These are phyloP conservation scores for Ascocoryne sarcoides DNA, from an alignment of 2,329 filamentous ascomycete species.

Conservation along the genomic window DNA sequence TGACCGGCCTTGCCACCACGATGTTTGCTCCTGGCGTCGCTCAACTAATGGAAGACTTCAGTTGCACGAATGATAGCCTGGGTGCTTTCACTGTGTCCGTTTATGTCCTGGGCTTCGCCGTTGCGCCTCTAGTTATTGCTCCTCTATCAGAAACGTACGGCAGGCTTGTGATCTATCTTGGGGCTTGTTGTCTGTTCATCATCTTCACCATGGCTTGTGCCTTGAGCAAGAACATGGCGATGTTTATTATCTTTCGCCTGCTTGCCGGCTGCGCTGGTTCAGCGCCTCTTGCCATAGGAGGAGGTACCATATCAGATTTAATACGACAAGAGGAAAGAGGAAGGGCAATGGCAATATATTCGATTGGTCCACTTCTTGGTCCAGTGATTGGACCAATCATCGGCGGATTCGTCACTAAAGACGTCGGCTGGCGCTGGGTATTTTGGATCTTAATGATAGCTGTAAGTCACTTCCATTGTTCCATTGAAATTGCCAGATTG, in stretches of 20 bases:
- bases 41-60: neutral
- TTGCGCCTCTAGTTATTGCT: slow-evolving; percentile 49
- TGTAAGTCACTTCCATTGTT: too few relatives aligned
- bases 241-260: slow-evolving; percentile 50
- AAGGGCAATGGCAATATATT: slow-evolving; percentile 24
- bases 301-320: slow-evolving; percentile 36
- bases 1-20: slow-evolving; percentile 25
- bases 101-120: slow-evolving; percentile 48
- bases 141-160: slow-evolving; percentile 53
- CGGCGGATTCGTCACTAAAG: slow-evolving; percentile 32
- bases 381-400: slow-evolving; percentile 27
- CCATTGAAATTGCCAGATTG: too few relatives aligned
- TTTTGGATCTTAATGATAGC: slow-evolving; percentile 41
- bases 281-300: slow-evolving; percentile 35
- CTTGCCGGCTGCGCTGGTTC: slow-evolving; percentile 40
- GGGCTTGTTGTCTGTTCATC: slow-evolving; percentile 40
- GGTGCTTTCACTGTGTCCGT: neutral
- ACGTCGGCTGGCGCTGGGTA: slow-evolving; percentile 40
- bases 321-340: slow-evolving; percentile 27
- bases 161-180: slow-evolving; percentile 41
- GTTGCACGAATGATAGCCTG: neutral
- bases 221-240: slow-evolving; percentile 35
- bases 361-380: slow-evolving; percentile 22
- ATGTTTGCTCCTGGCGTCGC: slow-evolving; percentile 32
- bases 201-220: slow-evolving; percentile 35